These are phyloP conservation scores for Eimeria praecox DNA, from an alignment of 169 alveolate species.

Conservation along the genomic window DNA sequence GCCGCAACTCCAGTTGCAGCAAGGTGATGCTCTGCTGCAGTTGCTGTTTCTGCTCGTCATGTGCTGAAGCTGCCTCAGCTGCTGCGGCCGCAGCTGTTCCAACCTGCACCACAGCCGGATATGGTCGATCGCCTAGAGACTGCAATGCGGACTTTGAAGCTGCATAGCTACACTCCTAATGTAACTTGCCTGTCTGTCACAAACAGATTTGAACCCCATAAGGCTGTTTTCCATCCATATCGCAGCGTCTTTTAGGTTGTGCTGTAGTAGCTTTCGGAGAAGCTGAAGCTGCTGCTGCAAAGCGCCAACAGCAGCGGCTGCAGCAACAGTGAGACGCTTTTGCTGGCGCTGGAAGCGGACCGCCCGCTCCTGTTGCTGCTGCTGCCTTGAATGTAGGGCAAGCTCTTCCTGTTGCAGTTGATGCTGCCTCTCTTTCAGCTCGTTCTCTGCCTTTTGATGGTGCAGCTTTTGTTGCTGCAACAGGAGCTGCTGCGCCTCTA, in stretches of 20 bases:
- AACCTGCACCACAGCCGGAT: slow-evolving; percentile 37
- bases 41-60: slow-evolving; percentile 7
- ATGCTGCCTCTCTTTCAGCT: slow-evolving; percentile 1
- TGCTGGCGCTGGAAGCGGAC: slow-evolving; percentile 23
- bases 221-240: slow-evolving; percentile 58
- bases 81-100: slow-evolving; percentile 47
- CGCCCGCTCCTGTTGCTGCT: slow-evolving; percentile 15
- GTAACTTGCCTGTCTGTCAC: slow-evolving; percentile 52
- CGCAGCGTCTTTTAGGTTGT: slow-evolving; percentile 45
- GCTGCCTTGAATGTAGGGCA: slow-evolving; percentile 30
- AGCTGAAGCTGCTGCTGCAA: slow-evolving; percentile 67
- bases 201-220: not conserved
- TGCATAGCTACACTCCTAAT: not conserved
- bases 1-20: slow-evolving; percentile 48
- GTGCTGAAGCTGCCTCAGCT: slow-evolving; percentile 47
- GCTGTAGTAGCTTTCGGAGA: slow-evolving; percentile 30
- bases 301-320: slow-evolving; percentile 34
- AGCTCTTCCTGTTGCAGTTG: slow-evolving; percentile 25
- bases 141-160: not conserved
- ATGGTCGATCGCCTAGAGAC: not conserved
- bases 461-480: slow-evolving; percentile 51
- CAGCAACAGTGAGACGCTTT: slow-evolving; percentile 18
- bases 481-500: slow-evolving; percentile 14
- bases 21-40: slow-evolving; percentile 20
- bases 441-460: slow-evolving; percentile 21